A percentile compares a stretch with the other conserved stretches of the same genome.
Evolutionary conservation across 495 filamentous ascomycete genomes (phyloP).

Genomic region (Hypoxylon perforatum): DNA sequence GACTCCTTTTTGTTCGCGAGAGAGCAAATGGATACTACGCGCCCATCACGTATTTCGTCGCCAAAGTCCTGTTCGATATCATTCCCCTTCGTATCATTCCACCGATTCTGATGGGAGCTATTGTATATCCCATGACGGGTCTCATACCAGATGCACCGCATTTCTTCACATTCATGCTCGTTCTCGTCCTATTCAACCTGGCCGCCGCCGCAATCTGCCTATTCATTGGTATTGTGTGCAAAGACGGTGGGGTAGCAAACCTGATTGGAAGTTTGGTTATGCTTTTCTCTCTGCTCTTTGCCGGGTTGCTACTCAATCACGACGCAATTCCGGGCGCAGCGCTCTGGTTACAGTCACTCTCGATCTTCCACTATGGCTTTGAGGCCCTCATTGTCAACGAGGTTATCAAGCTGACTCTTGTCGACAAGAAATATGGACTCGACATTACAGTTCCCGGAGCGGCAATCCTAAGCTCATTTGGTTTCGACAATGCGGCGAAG

Average conservation of each 20-base stretch:
- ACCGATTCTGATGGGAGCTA: slow-evolving; percentile 94
- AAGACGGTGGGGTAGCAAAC: slow-evolving; percentile 91
- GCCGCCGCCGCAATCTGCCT: slow-evolving; percentile 92
- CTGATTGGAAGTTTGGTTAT: slow-evolving; percentile 95
- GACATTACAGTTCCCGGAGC: slow-evolving; percentile 97
- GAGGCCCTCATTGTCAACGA: slow-evolving; percentile 98
- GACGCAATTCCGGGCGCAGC: slow-evolving; percentile 86
- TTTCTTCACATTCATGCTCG: slow-evolving; percentile 91
- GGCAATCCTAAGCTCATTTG: slow-evolving; percentile 92
- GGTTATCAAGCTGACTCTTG: slow-evolving; percentile 86
- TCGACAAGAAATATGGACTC: slow-evolving; percentile 93
- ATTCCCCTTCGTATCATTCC: slow-evolving; percentile 93
- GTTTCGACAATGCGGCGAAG: slow-evolving; percentile 84
- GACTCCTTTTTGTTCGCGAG: slow-evolving; percentile 92
- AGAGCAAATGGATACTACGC: slow-evolving; percentile 97
- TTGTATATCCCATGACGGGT: slow-evolving; percentile 99
- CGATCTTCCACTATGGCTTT: slow-evolving; percentile 99
- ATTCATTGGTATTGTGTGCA: slow-evolving; percentile 96
- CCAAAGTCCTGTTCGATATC: slow-evolving; percentile 95
- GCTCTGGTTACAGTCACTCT: slow-evolving; percentile 93
- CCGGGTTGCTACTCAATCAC: slow-evolving; percentile 91
- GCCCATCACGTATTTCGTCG: slow-evolving; percentile 95
- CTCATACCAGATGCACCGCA: slow-evolving; percentile 82
- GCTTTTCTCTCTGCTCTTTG: slow-evolving; percentile 96
- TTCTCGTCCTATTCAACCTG: slow-evolving; percentile 94